Percentiles rank a stretch among this genome's conserved stretches.
These are phyloP conservation scores for Acacia crassicarpa DNA, from an alignment of 306 rosid species.

Conservation along the genomic window DNA sequence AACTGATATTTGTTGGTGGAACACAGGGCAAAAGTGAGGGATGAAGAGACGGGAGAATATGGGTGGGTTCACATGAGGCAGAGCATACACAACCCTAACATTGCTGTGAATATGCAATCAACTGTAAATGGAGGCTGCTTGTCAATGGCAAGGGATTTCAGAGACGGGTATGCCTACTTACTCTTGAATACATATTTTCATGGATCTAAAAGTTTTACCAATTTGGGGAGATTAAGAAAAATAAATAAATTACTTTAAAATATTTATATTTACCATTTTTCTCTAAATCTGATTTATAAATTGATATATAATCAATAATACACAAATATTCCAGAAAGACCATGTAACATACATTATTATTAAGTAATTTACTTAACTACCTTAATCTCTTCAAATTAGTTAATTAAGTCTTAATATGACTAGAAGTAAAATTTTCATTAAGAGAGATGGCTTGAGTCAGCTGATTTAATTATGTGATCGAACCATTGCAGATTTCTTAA, in stretches of 20 bases:
- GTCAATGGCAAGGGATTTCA: conserved; percentile 61
- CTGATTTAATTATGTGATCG: not conserved
- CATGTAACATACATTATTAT: too few relatives aligned
- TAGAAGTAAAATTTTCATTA: too few relatives aligned
- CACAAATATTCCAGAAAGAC: too few relatives aligned
- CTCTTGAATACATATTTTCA: not conserved
- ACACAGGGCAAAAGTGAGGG: conserved; percentile 71
- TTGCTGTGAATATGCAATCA: conserved; percentile 85
- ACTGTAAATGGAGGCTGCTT: conserved; percentile 64
- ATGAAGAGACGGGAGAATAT: conserved; percentile 54
- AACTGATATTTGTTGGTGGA: conserved; percentile 6
- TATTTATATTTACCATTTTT: too few relatives aligned
- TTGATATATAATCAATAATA: too few relatives aligned
- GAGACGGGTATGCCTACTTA: conserved; percentile 51
- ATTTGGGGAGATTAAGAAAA: too few relatives aligned
- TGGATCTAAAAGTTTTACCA: not conserved
- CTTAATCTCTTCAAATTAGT: too few relatives aligned
- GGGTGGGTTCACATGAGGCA: conserved; percentile 90
- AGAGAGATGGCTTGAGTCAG: not conserved
- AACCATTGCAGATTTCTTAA: conserved; percentile 49
- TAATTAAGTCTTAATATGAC: too few relatives aligned
- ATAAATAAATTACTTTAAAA: too few relatives aligned
- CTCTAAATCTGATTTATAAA: too few relatives aligned
- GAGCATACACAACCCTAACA: conserved; percentile 89
- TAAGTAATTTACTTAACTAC: too few relatives aligned